Base-by-base conservation (phyloP, 106 monocot species). In the Xerophyta viscosa region DNA sequence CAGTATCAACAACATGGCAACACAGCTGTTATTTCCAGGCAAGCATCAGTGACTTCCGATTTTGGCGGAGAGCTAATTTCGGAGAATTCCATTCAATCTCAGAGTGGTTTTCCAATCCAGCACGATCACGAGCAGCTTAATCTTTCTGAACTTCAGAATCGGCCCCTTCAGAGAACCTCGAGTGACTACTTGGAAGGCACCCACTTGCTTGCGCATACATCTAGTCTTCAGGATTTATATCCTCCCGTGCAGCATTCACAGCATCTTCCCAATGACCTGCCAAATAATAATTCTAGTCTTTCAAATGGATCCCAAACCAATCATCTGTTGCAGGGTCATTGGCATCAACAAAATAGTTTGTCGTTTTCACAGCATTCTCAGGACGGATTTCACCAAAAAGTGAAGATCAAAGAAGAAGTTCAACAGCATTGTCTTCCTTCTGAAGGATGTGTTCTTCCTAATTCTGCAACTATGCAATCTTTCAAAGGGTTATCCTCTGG, bases 331-430 rank as follows among this genome's bases (percentile, higher is more conserved):
- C 92, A 70, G 30, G 49, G 52, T 49, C 70, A 80, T 20, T 80
- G 73, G 80, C 54, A 54, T 45, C 80, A 77, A 31, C 28, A 52
- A 27, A 50, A 74, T 22, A 79, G 71, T 53, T 28, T 66, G 24
- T 62, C 64, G 31, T 60, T 64, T 56, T 57, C 76, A 3, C 45
- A 72, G 20, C 66, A 78, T 21, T 66, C 77, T 5, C 77, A 78
- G 15, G 74, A 82, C 58, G 78, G 82, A 61, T 61, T 78, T 70
- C 74, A 74, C 27, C 77, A 71, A 52, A 66, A 67, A 54, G 50
- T 66, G 13, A 42, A 25, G n/a, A 54, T 25, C 15, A 61, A 75
- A 29, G 71, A 68, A 66, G 89, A 80, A 64, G 65, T 63, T 24
- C 80, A 71, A 55, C 73, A 47, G 18, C 56, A 68, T 46, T 45